These are phyloP conservation scores for Rhizopus delemar DNA, from an alignment of 371 early-diverging fungal genomes.

Conservation along the genomic window DNA sequence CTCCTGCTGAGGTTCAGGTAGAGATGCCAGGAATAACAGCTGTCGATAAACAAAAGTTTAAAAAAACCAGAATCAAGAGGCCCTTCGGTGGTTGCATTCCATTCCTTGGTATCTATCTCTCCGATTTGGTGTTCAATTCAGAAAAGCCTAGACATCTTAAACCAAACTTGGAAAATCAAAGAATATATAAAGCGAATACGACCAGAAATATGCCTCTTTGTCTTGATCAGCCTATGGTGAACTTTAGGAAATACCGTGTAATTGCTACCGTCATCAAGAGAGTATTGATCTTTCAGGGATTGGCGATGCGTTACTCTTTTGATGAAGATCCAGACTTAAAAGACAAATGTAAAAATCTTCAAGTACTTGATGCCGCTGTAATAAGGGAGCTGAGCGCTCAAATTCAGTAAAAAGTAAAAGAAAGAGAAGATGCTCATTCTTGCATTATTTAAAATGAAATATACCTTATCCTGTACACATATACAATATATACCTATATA, in stretches of 20 bases:
- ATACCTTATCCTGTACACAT: too few species aligned
- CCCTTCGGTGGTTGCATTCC: slow-evolving; percentile 63
- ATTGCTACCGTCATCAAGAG: slow-evolving; percentile 67
- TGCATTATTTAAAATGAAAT: neutral
- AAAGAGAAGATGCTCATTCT: neutral
- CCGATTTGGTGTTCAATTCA: slow-evolving; percentile 67
- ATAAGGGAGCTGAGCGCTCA: slow-evolving; percentile 36
- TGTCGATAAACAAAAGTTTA: slow-evolving; percentile 24
- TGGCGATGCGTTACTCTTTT: slow-evolving; percentile 63
- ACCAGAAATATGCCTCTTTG: slow-evolving; percentile 21
- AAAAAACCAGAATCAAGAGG: slow-evolving; percentile 36
- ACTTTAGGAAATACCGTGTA: slow-evolving; percentile 66
- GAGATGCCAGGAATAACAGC: slow-evolving; percentile 39
- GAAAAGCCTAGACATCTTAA: slow-evolving; percentile 61
- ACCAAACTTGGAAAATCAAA: slow-evolving; percentile 31
- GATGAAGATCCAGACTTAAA: slow-evolving; percentile 46
- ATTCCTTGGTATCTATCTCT: slow-evolving; percentile 64
- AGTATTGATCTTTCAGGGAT: slow-evolving; percentile 58
- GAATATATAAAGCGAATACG: slow-evolving; percentile 28
- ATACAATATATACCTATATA: too few species aligned
- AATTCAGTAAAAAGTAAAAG: neutral
- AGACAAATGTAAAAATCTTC: slow-evolving; percentile 36
- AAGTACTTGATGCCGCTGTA: slow-evolving; percentile 32
- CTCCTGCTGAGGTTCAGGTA: slow-evolving; percentile 41
- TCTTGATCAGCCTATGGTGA: slow-evolving; percentile 55